A percentile compares a stretch with the other conserved stretches of the same genome.
These are phyloP conservation scores for Xylaria sp. DNA, from an alignment of 2,329 filamentous ascomycete species.

Conservation along the genomic window DNA sequence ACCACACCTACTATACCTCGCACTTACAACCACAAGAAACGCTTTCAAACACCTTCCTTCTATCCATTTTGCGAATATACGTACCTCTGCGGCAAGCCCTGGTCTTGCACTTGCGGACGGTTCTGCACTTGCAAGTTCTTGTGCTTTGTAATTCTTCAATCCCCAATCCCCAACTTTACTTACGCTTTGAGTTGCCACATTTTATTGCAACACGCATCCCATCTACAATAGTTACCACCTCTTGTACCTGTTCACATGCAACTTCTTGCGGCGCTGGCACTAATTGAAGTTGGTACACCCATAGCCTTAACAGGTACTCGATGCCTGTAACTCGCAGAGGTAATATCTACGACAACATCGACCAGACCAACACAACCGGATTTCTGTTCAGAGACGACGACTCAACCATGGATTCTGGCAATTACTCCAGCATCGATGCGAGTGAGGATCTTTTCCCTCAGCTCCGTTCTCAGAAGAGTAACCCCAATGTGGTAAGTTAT, in stretches of 20 bases:
- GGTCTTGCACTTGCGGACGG: neutral
- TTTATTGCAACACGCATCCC: neutral
- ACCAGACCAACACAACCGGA: slow-evolving; percentile 84
- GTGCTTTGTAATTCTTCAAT: neutral
- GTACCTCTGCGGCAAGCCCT: neutral
- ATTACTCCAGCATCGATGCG: slow-evolving; percentile 75
- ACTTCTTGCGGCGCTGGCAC: slow-evolving; percentile 11
- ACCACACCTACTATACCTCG: neutral
- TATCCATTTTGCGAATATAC: slow-evolving; percentile 5
- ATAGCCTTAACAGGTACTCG: slow-evolving; percentile 87
- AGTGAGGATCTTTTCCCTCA: slow-evolving; percentile 90
- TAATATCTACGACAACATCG: slow-evolving; percentile 75
- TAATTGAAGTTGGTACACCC: slow-evolving; percentile 36
- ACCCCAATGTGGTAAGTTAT: slow-evolving; percentile 57
- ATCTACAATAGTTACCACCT: neutral
- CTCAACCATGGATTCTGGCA: slow-evolving; percentile 69
- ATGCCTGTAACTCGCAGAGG: slow-evolving; percentile 85
- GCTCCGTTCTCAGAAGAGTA: slow-evolving; percentile 72
- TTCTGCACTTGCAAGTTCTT: neutral
- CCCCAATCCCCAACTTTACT: neutral
- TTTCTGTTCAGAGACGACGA: slow-evolving; percentile 89
- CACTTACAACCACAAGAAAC: neutral
- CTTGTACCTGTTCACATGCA: neutral
- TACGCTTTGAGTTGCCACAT: neutral
- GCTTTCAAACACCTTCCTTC: neutral